Conservation (phyloP, 257 asterid genomes). For the Paulownia fortunei region DNA sequence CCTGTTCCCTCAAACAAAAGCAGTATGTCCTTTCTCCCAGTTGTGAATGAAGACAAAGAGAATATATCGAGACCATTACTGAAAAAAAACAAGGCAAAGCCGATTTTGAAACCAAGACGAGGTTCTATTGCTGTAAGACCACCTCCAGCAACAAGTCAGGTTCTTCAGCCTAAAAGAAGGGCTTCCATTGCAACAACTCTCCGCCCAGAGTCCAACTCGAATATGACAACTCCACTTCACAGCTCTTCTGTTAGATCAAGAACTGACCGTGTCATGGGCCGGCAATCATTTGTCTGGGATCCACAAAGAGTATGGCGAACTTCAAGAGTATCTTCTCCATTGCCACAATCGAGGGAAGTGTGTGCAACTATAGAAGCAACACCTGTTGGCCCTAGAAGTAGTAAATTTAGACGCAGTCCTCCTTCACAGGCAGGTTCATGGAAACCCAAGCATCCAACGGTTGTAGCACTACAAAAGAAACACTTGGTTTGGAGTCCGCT, state of each 20-base stretch:
- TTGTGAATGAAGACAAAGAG: conserved; percentile 63
- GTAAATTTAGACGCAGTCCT: conserved; percentile 65
- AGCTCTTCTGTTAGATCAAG: conserved; percentile 45
- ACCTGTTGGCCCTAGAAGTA: conserved; percentile 59
- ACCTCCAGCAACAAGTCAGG: conserved; percentile 47
- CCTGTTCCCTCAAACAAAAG: conserved; percentile 50
- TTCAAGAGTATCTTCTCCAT: conserved; percentile 70
- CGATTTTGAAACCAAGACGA: conserved; percentile 64
- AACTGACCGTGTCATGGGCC: conserved; percentile 58
- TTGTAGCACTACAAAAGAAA: conserved; percentile 64
- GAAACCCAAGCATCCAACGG: conserved; percentile 71
- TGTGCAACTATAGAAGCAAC: conserved; percentile 49
- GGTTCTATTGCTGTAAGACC: conserved; percentile 76
- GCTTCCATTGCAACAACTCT: conserved; percentile 83
- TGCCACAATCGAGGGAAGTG: conserved; percentile 45
- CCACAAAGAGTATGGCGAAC: conserved; percentile 75
- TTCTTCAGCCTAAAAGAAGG: conserved; percentile 71
- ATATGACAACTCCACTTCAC: conserved; percentile 52
- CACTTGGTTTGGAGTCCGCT: conserved; percentile 69
- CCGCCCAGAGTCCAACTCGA: conserved; percentile 54
- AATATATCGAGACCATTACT: conserved; percentile 39
- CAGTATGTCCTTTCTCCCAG: conserved; percentile 63
- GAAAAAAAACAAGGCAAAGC: conserved; percentile 42
- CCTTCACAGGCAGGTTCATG: conserved; percentile 53
- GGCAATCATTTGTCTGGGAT: conserved; percentile 84